Percentiles rank a stretch among this genome's conserved stretches.
These are phyloP conservation scores for Cutaneotrichosporon cutaneum DNA, from an alignment of 1,284 basidiomycete genomes.

Conservation along the genomic window DNA sequence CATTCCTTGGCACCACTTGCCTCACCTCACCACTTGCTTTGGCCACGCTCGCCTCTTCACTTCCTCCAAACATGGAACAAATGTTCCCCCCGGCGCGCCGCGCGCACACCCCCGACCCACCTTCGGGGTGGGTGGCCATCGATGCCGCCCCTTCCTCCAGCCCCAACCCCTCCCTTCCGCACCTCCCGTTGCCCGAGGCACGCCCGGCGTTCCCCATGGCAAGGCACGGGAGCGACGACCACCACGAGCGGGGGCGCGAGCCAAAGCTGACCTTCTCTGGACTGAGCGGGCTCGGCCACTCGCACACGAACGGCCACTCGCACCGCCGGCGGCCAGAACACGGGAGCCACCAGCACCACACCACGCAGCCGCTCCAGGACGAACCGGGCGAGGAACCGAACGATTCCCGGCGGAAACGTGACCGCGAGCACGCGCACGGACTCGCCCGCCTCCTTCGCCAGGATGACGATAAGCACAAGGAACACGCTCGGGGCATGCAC, in stretches of 20 bases:
- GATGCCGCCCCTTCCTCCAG: not conserved
- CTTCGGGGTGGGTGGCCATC: not conserved
- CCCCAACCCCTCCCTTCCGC: not conserved
- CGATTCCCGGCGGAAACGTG: not conserved
- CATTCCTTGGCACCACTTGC: not conserved
- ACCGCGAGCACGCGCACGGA: not conserved
- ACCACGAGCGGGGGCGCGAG: conserved; percentile 5
- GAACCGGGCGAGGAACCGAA: not conserved
- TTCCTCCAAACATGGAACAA: not conserved
- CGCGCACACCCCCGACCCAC: not conserved
- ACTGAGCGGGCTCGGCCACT: not conserved
- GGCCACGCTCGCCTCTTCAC: not conserved
- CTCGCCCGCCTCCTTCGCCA: not conserved
- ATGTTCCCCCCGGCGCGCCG: not conserved
- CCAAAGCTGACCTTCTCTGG: not conserved
- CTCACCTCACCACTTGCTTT: not conserved
- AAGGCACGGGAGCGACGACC: conserved; percentile 2
- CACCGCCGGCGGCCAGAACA: not conserved
- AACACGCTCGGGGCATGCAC: not conserved
- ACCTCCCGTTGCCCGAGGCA: not conserved
- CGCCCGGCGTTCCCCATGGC: not conserved
- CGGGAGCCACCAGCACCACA: not conserved
- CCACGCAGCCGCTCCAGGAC: not conserved
- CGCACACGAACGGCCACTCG: not conserved
- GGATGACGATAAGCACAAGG: not conserved